Evolutionary conservation across 768 basidiomycete species (phyloP).

Genomic region (Postia placenta): DNA sequence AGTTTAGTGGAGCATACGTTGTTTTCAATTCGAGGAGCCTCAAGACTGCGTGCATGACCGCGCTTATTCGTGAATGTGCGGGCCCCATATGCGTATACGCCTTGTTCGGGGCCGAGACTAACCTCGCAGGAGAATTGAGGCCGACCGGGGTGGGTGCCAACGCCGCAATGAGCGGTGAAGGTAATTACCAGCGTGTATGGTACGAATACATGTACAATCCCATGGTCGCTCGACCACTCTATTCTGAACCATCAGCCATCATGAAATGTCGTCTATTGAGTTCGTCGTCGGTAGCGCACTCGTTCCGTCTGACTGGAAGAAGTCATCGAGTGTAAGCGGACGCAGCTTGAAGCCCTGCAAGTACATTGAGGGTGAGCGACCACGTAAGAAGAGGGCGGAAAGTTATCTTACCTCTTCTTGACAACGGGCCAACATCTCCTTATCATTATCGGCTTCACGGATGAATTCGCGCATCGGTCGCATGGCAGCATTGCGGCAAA

Average conservation of each 20-base stretch:
- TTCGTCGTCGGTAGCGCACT: slow-evolving; percentile 12
- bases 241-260: neutral
- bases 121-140: too few relatives aligned
- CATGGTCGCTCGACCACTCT: neutral
- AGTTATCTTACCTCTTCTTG: slow-evolving; percentile 35
- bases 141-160: too few relatives aligned
- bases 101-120: too few relatives aligned
- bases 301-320: slow-evolving; percentile 39
- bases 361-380: neutral
- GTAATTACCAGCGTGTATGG: too few relatives aligned
- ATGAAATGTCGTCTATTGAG: slow-evolving; percentile 1
- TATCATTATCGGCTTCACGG: slow-evolving; percentile 41
- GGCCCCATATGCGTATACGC: too few relatives aligned
- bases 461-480: slow-evolving; percentile 83
- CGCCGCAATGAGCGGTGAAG: too few relatives aligned
- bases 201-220: neutral
- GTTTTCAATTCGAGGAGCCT: too few relatives aligned
- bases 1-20: too few relatives aligned
- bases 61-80: too few relatives aligned
- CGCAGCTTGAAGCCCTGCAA: slow-evolving; percentile 77
- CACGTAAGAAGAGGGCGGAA: neutral
- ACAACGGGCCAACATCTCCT: slow-evolving; percentile 41
- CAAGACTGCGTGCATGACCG: too few relatives aligned
- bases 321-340: slow-evolving; percentile 66
- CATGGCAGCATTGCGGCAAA: slow-evolving; percentile 94